Conservation (phyloP, 2,329 filamentous ascomycete genomes). For the Neocatenulostroma microsporum region DNA sequence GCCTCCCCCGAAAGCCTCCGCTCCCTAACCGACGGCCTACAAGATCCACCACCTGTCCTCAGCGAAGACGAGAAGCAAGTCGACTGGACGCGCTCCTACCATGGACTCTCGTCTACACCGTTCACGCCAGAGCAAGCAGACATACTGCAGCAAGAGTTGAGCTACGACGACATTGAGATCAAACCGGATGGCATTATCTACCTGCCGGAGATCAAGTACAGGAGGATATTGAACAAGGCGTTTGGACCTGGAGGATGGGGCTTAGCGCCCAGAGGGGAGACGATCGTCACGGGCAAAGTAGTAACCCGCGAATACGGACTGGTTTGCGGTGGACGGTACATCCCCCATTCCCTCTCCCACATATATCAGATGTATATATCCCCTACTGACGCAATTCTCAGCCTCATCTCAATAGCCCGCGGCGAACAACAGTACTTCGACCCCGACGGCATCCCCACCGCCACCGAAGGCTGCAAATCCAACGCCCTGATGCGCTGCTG, state of each 20-base stretch:
- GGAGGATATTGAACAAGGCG: constrained; percentile 76
- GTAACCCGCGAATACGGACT: constrained; percentile 90
- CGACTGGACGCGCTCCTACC: constrained; percentile 79
- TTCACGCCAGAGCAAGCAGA: constrained; percentile 64
- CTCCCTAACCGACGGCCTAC: constrained; percentile 44
- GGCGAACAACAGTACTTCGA: constrained; percentile 93
- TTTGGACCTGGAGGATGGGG: constrained; percentile 98
- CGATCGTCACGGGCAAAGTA: constrained; percentile 70
- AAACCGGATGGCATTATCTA: constrained; percentile 97
- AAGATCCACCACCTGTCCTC: constrained; percentile 43
- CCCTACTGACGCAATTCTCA: constrained; percentile 39
- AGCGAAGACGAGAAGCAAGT: constrained; percentile 47
- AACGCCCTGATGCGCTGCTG: constrained; percentile 98
- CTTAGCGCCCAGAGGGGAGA: constrained; percentile 76
- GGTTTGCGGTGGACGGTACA: constrained; percentile 76
- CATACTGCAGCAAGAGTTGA: constrained; percentile 60
- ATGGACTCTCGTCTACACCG: constrained; percentile 63
- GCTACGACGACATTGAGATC: constrained; percentile 76
- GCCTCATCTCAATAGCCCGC: constrained; percentile 83
- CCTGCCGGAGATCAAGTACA: constrained; percentile 95
- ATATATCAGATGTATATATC: too few species aligned
- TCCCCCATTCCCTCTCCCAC: neutral
- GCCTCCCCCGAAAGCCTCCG: constrained; percentile 25
- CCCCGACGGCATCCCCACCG: constrained; percentile 82
- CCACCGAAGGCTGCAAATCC: constrained; percentile 93